A percentile compares a stretch with the other conserved stretches of the same genome.
phyloP scores from a whole-genome alignment of 805 yeast genomes.

The Clavispora asparagi region DNA sequence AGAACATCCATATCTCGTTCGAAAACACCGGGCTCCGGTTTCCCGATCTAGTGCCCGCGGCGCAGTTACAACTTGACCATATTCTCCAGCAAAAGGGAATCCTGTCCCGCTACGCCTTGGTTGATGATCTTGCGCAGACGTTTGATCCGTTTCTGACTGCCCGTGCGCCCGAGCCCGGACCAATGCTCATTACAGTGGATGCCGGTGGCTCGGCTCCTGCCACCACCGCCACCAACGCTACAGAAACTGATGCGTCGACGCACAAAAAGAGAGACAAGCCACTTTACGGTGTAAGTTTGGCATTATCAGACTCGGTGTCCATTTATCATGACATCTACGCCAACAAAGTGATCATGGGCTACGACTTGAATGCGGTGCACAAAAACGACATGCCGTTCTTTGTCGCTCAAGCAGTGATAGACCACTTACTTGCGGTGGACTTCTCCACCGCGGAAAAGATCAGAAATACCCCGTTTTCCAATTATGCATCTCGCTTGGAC shows the following conservation, averaged over 20 bases:
- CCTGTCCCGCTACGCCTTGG: constrained; percentile 8
- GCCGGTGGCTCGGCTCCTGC: neutral
- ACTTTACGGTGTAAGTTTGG: constrained; percentile 27
- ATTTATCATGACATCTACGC: constrained; percentile 38
- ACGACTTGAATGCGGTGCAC: constrained; percentile 41
- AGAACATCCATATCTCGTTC: constrained; percentile 22
- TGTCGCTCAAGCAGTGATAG: constrained; percentile 42
- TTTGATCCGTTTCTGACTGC: constrained; percentile 1
- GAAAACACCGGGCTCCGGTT: constrained; percentile 44
- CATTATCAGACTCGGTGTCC: constrained; percentile 38
- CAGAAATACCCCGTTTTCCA: neutral
- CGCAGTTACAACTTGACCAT: constrained; percentile 30
- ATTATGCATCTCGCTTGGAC: constrained; percentile 2
- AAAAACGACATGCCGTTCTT: constrained; percentile 60
- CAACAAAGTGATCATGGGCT: constrained; percentile 30
- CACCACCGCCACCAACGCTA: neutral
- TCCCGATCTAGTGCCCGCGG: constrained; percentile 61
- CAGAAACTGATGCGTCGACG: neutral
- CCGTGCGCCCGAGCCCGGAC: neutral
- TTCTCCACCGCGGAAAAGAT: neutral
- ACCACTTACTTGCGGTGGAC: constrained; percentile 20
- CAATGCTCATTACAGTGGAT: neutral
- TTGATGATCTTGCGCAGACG: constrained; percentile 9
- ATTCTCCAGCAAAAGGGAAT: constrained; percentile 4
- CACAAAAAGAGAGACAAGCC: neutral